These are phyloP conservation scores for Fusarium graminum DNA, from an alignment of 2,329 filamentous ascomycete species.

Conservation along the genomic window DNA sequence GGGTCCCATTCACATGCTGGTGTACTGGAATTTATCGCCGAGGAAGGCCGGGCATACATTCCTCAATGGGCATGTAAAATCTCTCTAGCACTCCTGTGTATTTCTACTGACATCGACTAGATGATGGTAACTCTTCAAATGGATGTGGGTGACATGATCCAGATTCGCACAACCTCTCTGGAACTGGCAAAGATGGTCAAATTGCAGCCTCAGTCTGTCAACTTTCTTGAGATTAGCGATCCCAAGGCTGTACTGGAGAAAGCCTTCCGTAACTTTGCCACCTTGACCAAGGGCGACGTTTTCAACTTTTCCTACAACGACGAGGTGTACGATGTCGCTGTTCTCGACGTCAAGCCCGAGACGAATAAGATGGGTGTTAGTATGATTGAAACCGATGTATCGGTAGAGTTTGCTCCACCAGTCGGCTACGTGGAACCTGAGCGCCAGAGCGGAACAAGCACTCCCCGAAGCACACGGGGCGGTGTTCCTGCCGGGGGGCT, in stretches of 20 bases:
- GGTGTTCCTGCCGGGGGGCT: conserved; percentile 78
- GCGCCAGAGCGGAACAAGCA: conserved; percentile 84
- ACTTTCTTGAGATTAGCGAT: conserved; percentile 96
- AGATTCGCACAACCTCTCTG: conserved; percentile 94
- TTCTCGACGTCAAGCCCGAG: conserved; percentile 92
- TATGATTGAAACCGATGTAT: conserved; percentile 95
- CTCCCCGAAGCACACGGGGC: conserved; percentile 76
- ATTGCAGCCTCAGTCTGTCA: conserved; percentile 91
- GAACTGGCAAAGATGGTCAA: conserved; percentile 94
- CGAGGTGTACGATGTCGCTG: conserved; percentile 90
- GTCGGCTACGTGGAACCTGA: conserved; percentile 94
- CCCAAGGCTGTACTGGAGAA: conserved; percentile 97
- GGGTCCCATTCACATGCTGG: conserved; percentile 89
- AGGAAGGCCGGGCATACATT: conserved; percentile 95
- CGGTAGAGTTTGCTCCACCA: conserved; percentile 94
- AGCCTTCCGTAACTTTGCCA: conserved; percentile 95
- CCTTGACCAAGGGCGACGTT: conserved; percentile 90
- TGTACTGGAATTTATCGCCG: conserved; percentile 96
- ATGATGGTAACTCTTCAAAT: conserved; percentile 93
- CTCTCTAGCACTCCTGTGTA: not conserved
- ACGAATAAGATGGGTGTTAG: conserved; percentile 87
- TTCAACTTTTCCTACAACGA: conserved; percentile 99
- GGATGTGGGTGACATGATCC: conserved; percentile 92
- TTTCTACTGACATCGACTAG: conserved; percentile 60
- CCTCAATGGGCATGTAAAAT: conserved; percentile 82